These are phyloP conservation scores for Epichloe amarillans DNA, from an alignment of 2,329 filamentous ascomycete genomes.

Conservation along the genomic window DNA sequence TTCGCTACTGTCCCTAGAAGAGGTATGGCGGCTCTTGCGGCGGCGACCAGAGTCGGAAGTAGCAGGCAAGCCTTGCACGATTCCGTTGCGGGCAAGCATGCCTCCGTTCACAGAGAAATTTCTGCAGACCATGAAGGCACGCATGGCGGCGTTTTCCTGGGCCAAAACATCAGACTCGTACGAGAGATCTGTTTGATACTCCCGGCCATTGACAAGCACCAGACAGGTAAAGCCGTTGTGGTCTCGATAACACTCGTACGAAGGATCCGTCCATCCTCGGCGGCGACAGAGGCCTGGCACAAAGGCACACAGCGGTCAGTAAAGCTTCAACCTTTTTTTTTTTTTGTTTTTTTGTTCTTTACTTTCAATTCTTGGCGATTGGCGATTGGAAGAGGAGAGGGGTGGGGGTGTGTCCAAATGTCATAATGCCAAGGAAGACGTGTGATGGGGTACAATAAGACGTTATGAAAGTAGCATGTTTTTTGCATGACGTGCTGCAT, in stretches of 20 bases:
- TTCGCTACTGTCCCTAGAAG: conserved; percentile 31
- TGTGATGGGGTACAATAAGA: not conserved
- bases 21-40: conserved; percentile 39
- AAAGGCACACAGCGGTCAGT: not conserved
- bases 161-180: conserved; percentile 74
- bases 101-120: conserved; percentile 96
- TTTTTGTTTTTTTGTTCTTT: too few species aligned
- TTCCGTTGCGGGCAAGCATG: conserved; percentile 62
- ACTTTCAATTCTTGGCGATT: not conserved
- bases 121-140: conserved; percentile 92
- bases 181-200: conserved; percentile 82
- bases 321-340: not conserved
- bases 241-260: conserved; percentile 71
- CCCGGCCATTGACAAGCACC: conserved; percentile 88
- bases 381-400: not conserved
- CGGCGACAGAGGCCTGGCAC: conserved; percentile 79
- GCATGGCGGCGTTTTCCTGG: conserved; percentile 87
- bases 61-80: conserved; percentile 52
- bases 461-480: not conserved
- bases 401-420: not conserved
- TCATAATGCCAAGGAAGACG: not conserved
- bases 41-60: conserved; percentile 33
- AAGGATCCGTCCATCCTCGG: conserved; percentile 83
- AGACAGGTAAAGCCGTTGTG: conserved; percentile 72
- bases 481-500: not conserved